phyloP scores from a whole-genome alignment of 2,329 filamentous ascomycete genomes.

The Trichophyton schoenleinii region DNA sequence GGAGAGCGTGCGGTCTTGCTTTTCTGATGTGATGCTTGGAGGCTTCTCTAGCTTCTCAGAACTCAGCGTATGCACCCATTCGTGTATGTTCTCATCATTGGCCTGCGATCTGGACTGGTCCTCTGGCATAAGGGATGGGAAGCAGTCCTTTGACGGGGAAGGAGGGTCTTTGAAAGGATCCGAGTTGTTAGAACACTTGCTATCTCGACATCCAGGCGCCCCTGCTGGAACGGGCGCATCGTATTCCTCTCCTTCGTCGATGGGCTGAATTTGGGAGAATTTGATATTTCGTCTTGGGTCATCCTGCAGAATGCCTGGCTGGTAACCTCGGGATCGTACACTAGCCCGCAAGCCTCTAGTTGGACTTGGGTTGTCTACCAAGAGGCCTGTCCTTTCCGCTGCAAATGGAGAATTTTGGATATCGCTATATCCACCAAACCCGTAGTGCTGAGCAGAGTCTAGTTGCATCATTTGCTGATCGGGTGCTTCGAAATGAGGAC shows the following conservation, averaged over 20 bases:
- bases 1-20: conserved; percentile 44
- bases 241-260: conserved; percentile 51
- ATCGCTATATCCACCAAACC: background rate
- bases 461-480: background rate
- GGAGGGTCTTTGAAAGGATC: conserved; percentile 12
- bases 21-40: conserved; percentile 36
- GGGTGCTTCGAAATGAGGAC: conserved; percentile 28
- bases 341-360: conserved; percentile 28
- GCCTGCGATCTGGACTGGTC: background rate
- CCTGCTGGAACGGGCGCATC: conserved; percentile 26
- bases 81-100: background rate
- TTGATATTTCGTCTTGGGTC: conserved; percentile 37
- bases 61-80: background rate
- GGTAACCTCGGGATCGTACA: conserved; percentile 28
- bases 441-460: background rate
- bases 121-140: conserved; percentile 5
- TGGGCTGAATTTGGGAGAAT: conserved; percentile 48
- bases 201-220: conserved; percentile 12
- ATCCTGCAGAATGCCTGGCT: conserved; percentile 35
- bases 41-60: background rate
- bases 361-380: conserved; percentile 31
- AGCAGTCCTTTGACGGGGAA: conserved; percentile 10
- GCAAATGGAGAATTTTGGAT: conserved; percentile 8
- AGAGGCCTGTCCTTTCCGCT: conserved; percentile 32
- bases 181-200: conserved; percentile 9